Conservation (phyloP, 768 basidiomycete species). For the Pholiota microspora region DNA sequence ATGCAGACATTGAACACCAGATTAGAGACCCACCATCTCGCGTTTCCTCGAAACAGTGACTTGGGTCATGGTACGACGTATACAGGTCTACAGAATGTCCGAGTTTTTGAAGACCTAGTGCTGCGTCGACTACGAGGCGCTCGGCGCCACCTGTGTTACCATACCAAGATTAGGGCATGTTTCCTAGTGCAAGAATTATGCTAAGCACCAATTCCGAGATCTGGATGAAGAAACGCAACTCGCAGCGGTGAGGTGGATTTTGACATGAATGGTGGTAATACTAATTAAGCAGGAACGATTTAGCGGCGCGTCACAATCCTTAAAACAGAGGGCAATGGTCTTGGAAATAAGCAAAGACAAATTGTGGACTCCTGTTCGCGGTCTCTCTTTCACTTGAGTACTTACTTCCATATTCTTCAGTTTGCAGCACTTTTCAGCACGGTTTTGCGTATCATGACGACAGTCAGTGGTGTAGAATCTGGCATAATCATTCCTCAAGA, state of each 20-base stretch:
- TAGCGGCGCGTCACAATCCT: background rate
- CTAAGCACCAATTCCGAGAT: slow-evolving; percentile 83
- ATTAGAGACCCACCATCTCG: slow-evolving; percentile 65
- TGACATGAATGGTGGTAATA: background rate
- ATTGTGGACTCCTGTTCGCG: no score
- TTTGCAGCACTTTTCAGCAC: no score
- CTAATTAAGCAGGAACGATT: background rate
- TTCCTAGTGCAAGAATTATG: slow-evolving; percentile 10
- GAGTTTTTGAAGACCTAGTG: slow-evolving; percentile 78
- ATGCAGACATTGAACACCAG: background rate
- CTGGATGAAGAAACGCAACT: slow-evolving; percentile 90
- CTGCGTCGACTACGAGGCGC: slow-evolving; percentile 92
- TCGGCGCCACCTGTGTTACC: slow-evolving; percentile 82
- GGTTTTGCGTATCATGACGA: no score
- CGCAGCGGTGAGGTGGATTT: slow-evolving; percentile 14
- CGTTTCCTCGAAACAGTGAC: slow-evolving; percentile 93
- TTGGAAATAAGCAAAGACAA: background rate
- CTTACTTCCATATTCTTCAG: no score
- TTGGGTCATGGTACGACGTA: slow-evolving; percentile 88
- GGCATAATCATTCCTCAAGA: background rate
- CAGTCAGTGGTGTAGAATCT: background rate
- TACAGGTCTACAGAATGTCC: slow-evolving; percentile 89
- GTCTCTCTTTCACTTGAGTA: no score
- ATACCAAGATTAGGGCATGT: slow-evolving; percentile 12
- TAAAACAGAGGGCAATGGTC: background rate